phyloP scores from a whole-genome alignment of 2,329 filamentous ascomycete genomes.

The Fusarium concolor region DNA sequence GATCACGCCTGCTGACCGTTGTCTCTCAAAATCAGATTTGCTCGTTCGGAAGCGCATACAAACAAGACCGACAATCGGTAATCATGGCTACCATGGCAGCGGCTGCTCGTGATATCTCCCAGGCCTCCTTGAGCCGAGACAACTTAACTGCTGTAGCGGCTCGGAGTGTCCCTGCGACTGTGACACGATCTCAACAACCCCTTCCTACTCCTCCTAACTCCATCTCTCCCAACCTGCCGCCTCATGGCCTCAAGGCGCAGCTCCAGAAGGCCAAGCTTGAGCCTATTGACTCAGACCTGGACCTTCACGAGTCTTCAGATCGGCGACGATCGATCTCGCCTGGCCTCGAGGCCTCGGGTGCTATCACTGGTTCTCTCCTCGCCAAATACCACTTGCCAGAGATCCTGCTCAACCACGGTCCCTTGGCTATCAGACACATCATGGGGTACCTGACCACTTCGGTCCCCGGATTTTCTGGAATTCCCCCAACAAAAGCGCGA shows the following conservation, averaged over 20 bases:
- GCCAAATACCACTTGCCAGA: slow-evolving; percentile 91
- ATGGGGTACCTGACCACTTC: slow-evolving; percentile 94
- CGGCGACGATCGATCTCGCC: slow-evolving; percentile 58
- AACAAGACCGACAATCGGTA: slow-evolving; percentile 52
- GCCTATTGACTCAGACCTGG: slow-evolving; percentile 85
- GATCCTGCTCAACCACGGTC: slow-evolving; percentile 89
- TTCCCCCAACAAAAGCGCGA: slow-evolving; percentile 89
- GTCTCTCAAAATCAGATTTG: slow-evolving; percentile 51
- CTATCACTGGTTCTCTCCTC: slow-evolving; percentile 86
- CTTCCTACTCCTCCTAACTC: slow-evolving; percentile 95
- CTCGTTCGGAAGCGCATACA: slow-evolving; percentile 60
- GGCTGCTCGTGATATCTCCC: slow-evolving; percentile 75
- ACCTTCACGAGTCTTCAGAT: slow-evolving; percentile 73
- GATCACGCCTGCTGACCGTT: slow-evolving; percentile 34
- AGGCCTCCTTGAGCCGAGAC: slow-evolving; percentile 72
- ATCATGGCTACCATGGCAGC: slow-evolving; percentile 74
- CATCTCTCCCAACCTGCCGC: slow-evolving; percentile 87
- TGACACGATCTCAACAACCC: slow-evolving; percentile 70
- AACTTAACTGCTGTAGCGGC: slow-evolving; percentile 79
- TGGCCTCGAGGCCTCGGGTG: slow-evolving; percentile 76
- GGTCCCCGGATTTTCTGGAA: slow-evolving; percentile 90
- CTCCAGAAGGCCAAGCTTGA: slow-evolving; percentile 70
- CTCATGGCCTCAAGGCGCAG: slow-evolving; percentile 80
- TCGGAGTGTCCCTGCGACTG: slow-evolving; percentile 69
- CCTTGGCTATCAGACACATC: slow-evolving; percentile 92